phyloP scores from a whole-genome alignment of 2,329 filamentous ascomycete genomes.

The Verticillium tricorpus region DNA sequence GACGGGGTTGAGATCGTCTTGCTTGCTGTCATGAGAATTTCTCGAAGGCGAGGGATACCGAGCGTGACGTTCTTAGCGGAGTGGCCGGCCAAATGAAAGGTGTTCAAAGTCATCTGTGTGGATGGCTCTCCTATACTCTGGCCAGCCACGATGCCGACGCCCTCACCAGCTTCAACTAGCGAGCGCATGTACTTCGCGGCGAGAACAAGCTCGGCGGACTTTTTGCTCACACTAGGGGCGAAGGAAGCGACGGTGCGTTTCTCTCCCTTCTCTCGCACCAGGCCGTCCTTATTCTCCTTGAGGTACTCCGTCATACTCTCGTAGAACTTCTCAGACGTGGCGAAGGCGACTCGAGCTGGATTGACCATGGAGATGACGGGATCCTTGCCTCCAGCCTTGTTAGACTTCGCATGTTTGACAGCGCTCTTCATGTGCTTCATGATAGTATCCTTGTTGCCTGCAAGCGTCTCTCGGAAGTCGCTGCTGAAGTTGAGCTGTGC shows the following conservation, averaged over 20 bases:
- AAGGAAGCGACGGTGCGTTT: conserved; percentile 26
- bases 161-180: conserved; percentile 90
- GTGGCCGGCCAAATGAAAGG: conserved; percentile 98
- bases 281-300: conserved; percentile 65
- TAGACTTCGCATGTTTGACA: conserved; percentile 63
- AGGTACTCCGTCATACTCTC: conserved; percentile 69
- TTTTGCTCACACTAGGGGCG: conserved; percentile 47
- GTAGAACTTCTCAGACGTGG: conserved; percentile 85
- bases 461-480: conserved; percentile 39
- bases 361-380: conserved; percentile 70
- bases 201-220: conserved; percentile 77
- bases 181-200: conserved; percentile 91
- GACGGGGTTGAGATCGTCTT: conserved; percentile 82
- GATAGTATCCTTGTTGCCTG: conserved; percentile 52
- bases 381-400: conserved; percentile 58
- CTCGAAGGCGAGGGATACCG: conserved; percentile 92
- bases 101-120: conserved; percentile 99
- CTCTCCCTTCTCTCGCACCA: conserved; percentile 41
- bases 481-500: conserved; percentile 67
- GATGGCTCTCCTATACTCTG: conserved; percentile 97
- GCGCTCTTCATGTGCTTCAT: conserved; percentile 79
- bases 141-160: conserved; percentile 92
- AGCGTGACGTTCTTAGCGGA: conserved; percentile 98
- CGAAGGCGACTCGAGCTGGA: conserved; percentile 74
- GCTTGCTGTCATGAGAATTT: conserved; percentile 98